A percentile compares a stretch with the other conserved stretches of the same genome.
Conservation (phyloP, 306 rosid species). For the Acacia melanoxylon region DNA sequence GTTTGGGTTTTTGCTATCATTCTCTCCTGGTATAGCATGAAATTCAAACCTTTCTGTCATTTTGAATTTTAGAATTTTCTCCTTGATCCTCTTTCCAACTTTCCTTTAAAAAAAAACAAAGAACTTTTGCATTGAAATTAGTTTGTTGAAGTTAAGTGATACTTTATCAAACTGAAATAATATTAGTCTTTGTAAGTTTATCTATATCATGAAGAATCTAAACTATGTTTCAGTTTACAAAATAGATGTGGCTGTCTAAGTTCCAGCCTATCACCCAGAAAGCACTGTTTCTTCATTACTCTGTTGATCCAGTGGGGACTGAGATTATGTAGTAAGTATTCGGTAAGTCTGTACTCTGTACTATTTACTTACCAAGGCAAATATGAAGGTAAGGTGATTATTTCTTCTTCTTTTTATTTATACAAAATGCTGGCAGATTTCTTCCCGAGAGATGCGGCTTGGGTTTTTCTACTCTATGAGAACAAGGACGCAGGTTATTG, state of each 20-base stretch:
- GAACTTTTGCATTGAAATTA: conserved; percentile 24
- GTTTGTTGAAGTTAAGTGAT: not conserved
- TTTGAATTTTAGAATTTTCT: conserved; percentile 20
- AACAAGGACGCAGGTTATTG: conserved; percentile 34
- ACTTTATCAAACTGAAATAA: not conserved
- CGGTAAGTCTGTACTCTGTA: conserved; percentile 47
- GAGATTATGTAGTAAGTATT: conserved; percentile 73
- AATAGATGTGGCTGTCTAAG: conserved; percentile 75
- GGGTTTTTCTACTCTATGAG: conserved; percentile 26
- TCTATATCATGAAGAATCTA: conserved; percentile 25
- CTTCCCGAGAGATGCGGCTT: conserved; percentile 29
- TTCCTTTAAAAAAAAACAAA: not conserved
- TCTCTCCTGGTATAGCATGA: conserved; percentile 6
- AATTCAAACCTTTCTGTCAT: not conserved
- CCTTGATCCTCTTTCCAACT: not conserved
- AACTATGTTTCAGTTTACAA: conserved; percentile 34
- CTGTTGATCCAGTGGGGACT: conserved; percentile 86
- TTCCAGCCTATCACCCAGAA: conserved; percentile 68
- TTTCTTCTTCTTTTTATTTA: not conserved
- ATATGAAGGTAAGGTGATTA: not conserved
- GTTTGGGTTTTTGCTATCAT: conserved; percentile 21
- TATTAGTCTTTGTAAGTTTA: conserved; percentile 6
- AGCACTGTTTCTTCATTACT: conserved; percentile 66
- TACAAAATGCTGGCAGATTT: conserved; percentile 45
- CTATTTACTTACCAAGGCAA: conserved; percentile 9